phyloP scores from a whole-genome alignment of 768 basidiomycete species.

The Phaeotremella skinneri region DNA sequence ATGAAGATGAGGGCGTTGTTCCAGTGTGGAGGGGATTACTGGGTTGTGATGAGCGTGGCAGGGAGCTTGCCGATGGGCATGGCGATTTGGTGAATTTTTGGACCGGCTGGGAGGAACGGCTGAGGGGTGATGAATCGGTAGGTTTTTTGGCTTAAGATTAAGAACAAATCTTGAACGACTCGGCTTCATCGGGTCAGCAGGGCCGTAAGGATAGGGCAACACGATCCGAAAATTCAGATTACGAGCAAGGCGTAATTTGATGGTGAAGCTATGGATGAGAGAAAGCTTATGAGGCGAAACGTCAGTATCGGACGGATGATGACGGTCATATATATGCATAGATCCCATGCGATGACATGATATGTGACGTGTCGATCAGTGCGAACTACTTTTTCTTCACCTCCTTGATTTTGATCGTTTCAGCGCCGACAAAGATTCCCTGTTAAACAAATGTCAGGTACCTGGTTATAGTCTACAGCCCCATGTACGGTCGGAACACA shows the following conservation, averaged over 20 bases:
- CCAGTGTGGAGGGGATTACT: slow-evolving; percentile 39
- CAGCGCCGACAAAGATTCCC: slow-evolving; percentile 92
- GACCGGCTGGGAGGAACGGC: slow-evolving; percentile 25
- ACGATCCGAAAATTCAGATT: no score
- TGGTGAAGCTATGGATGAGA: no score
- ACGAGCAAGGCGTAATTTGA: no score
- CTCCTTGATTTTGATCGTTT: slow-evolving; percentile 84
- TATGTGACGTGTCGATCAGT: neutral
- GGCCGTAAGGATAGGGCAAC: no score
- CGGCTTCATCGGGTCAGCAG: no score
- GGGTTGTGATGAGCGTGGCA: slow-evolving; percentile 28
- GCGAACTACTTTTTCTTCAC: slow-evolving; percentile 93
- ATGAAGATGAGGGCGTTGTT: slow-evolving; percentile 29
- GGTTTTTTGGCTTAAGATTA: no score
- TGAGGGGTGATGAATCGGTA: slow-evolving; percentile 6
- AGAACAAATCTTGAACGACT: no score
- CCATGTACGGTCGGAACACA: neutral
- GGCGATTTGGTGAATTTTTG: slow-evolving; percentile 20
- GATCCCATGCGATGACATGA: neutral
- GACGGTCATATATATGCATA: neutral
- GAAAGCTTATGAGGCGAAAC: no score
- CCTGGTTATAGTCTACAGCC: slow-evolving; percentile 6
- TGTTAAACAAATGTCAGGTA: slow-evolving; percentile 50
- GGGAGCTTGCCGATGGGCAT: neutral
- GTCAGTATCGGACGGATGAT: no score